These are phyloP conservation scores for Candida glucosophila DNA, from an alignment of 1,139 yeast species.

Conservation along the genomic window DNA sequence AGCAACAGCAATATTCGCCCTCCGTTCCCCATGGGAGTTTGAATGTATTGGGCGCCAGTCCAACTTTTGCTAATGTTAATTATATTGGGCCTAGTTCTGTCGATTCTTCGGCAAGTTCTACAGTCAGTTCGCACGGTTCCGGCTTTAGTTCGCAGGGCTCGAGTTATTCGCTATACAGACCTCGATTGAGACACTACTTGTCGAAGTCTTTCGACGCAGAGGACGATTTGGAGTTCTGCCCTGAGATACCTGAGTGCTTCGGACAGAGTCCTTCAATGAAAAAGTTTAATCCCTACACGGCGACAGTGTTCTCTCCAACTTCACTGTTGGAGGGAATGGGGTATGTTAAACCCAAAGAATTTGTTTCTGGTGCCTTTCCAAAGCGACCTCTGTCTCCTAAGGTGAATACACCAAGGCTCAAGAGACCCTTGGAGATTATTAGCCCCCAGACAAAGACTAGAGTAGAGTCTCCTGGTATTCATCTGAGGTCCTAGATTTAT, in stretches of 20 bases:
- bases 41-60: conserved; percentile 12
- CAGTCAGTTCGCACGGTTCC: conserved; percentile 3
- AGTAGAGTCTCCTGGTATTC: conserved; percentile 50
- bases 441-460: conserved; percentile 72
- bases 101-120: conserved; percentile 6
- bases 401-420: conserved; percentile 47
- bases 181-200: conserved; percentile 36
- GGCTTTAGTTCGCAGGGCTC: conserved; percentile 2
- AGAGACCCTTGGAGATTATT: conserved; percentile 64
- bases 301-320: conserved; percentile 44
- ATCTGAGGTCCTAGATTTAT: too few relatives aligned
- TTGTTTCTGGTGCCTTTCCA: conserved; percentile 6
- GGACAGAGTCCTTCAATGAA: conserved; percentile 15
- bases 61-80: conserved; percentile 21
- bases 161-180: conserved; percentile 31
- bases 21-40: conserved; percentile 11
- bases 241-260: conserved; percentile 35
- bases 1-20: conserved; percentile 24
- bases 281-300: conserved; percentile 55
- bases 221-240: conserved; percentile 62
- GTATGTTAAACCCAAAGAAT: too few relatives aligned
- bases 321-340: conserved; percentile 3
- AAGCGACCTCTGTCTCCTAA: conserved; percentile 22
- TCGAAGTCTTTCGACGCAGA: conserved; percentile 58
- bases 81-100: conserved; percentile 12